Evolutionary conservation across 2,329 filamentous ascomycete species (phyloP), one percentile per base, ranked within the genome.

Genomic region (Trichoderma atroviride): DNA sequence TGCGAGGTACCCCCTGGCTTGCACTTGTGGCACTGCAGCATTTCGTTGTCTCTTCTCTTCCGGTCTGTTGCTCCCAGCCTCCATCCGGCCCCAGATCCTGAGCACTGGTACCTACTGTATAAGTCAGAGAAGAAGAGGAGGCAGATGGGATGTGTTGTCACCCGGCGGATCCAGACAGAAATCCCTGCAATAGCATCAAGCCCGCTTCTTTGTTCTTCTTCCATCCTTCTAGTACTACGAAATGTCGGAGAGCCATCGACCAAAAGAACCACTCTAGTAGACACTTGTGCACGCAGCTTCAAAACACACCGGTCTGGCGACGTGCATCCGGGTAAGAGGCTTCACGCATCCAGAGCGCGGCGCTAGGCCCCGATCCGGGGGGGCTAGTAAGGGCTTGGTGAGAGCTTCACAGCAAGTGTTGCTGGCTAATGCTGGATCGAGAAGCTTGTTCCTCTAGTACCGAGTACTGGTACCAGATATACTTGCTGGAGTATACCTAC

Each of bases 301-400:
- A 50, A 61, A 52, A 43, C 19, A 24, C 7, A 57, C 62, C 35
- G 53, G 62, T 65, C 52, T 65, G 53, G 52, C 62, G 40, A 65
- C 35, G 62, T 47, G 62, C 62, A 47, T 37, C 62, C 62, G 62
- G 62, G 62, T 65, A 65, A 65, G 62, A 65, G 33, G 37, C 35
- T 7, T 19, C 55, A n/a, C 62, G 62, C 62, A 57, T 65, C 62
- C 62, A 65, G 52, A 57, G 62, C 52, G 62, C 31, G 62, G 35
- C 62, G 62, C 62, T 65, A 65, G 35, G 62, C 50, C 50, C 55
- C 16, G 61, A 64, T 31, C 19, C 50, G 61, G 37, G 61, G 33
- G 55, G 55, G 55, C 47, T 50, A 50, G 47, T 50, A 50, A 43
- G 47, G 47, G 47, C 47, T 50, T 11, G 47, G 11, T 33, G 50